These are phyloP conservation scores for Mycena albidolilacea DNA, from an alignment of 768 basidiomycete species.

Conservation along the genomic window DNA sequence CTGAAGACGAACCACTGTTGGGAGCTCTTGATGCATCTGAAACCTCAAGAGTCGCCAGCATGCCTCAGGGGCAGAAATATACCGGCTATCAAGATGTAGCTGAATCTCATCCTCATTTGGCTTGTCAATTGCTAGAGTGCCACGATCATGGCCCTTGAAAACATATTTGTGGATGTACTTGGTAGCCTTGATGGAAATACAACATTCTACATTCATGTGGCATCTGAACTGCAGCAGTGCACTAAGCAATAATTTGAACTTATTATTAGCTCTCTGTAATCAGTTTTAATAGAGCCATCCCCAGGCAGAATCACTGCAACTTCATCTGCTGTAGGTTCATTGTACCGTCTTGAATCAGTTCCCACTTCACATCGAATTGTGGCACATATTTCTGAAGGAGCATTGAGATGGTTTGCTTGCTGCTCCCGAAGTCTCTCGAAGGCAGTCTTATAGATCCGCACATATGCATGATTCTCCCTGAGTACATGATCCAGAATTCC, in stretches of 20 bases:
- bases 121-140: constrained; percentile 48
- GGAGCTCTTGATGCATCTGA: constrained; percentile 47
- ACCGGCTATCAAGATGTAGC: constrained; percentile 5
- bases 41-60: constrained; percentile 39
- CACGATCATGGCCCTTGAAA: constrained; percentile 18
- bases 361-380: constrained; percentile 13
- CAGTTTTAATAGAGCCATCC: constrained; percentile 36
- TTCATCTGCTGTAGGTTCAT: constrained; percentile 56
- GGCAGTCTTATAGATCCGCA: constrained; percentile 8
- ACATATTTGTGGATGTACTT: no score
- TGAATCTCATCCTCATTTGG: constrained; percentile 25
- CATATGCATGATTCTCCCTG: constrained; percentile 10
- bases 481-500: constrained; percentile 18
- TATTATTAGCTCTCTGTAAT: not conserved
- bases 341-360: constrained; percentile 53
- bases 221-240: constrained; percentile 35
- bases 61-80: constrained; percentile 10
- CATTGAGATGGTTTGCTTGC: constrained; percentile 40
- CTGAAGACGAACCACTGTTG: constrained; percentile 49
- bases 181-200: constrained; percentile 41
- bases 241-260: no score
- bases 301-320: constrained; percentile 56
- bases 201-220: constrained; percentile 60
- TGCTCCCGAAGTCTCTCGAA: constrained; percentile 33
- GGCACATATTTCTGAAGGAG: constrained; percentile 18